These are phyloP conservation scores for Blastocystis sp. DNA, from an alignment of 352 stramenopile species.

Conservation along the genomic window DNA sequence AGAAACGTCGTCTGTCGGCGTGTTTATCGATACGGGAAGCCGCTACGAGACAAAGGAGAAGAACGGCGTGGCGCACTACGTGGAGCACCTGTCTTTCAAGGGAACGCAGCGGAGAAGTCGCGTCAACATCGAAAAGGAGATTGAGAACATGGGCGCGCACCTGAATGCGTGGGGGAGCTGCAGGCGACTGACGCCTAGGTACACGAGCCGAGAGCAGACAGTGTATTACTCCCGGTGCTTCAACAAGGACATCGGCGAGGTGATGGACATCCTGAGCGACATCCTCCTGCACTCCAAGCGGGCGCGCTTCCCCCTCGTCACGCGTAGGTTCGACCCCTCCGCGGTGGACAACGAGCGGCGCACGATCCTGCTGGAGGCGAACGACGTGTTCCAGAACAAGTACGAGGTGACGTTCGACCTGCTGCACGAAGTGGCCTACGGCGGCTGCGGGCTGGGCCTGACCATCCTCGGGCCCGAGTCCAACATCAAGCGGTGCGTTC, in stretches of 20 bases:
- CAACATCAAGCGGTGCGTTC: constrained; percentile 82
- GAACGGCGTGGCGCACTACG: constrained; percentile 97
- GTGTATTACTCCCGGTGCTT: constrained; percentile 99
- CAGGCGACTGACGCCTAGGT: constrained; percentile 71
- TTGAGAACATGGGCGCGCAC: constrained; percentile 99
- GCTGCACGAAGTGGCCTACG: constrained; percentile 96
- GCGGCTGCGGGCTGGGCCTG: constrained; percentile 90
- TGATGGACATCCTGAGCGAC: constrained; percentile 97
- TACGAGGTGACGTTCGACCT: constrained; percentile 94
- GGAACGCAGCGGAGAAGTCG: constrained; percentile 92
- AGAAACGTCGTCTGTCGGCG: constrained; percentile 94
- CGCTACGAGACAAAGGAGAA: constrained; percentile 96
- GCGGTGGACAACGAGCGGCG: constrained; percentile 94
- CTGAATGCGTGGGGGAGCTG: constrained; percentile 76
- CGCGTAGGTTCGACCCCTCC: constrained; percentile 80
- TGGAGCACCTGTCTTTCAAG: constrained; percentile 99
- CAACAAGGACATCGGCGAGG: constrained; percentile 92
- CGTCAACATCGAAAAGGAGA: constrained; percentile 96
- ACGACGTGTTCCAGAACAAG: constrained; percentile 79
- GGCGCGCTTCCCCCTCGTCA: neutral
- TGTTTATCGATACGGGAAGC: constrained; percentile 91
- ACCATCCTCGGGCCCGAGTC: constrained; percentile 97
- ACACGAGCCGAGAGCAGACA: constrained; percentile 98
- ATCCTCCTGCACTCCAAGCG: constrained; percentile 94
- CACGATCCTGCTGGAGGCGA: constrained; percentile 98